These are phyloP conservation scores for Salicornia ramosissima DNA, from an alignment of 148 eudicot genomes.

Conservation along the genomic window DNA sequence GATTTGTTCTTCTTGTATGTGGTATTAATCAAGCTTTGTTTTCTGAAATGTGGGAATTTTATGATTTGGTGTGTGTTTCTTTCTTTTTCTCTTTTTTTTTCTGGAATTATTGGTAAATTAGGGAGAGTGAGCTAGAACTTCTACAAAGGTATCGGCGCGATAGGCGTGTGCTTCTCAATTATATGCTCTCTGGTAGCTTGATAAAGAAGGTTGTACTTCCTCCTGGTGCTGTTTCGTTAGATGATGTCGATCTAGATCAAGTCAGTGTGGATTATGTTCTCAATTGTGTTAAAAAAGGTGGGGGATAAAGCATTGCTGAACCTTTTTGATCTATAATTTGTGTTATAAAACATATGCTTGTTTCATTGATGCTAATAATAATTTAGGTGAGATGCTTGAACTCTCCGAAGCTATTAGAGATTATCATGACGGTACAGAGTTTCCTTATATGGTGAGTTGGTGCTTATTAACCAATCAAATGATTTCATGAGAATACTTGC, in stretches of 20 bases:
- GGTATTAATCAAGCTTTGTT: not conserved
- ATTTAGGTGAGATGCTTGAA: conserved; percentile 89
- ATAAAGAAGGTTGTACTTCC: conserved; percentile 95
- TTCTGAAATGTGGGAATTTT: not conserved
- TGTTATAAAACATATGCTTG: not conserved
- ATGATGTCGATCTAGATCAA: conserved; percentile 99
- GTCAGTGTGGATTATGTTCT: conserved; percentile 94
- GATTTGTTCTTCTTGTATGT: not conserved
- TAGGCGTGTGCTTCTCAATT: conserved; percentile 77
- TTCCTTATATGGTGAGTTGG: conserved; percentile 72
- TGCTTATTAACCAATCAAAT: not conserved
- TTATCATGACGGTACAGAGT: conserved; percentile 71
- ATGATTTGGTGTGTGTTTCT: too few relatives aligned
- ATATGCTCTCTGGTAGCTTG: conserved; percentile 82
- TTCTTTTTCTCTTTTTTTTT: not conserved
- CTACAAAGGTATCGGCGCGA: conserved; percentile 86
- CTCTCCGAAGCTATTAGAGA: conserved; percentile 97
- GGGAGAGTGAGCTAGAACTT: conserved; percentile 73
- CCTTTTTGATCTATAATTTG: not conserved
- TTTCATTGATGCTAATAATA: conserved; percentile 8
- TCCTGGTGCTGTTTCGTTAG: conserved; percentile 96
- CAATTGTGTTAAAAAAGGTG: conserved; percentile 81
- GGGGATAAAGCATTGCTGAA: not conserved
- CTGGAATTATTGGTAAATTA: conserved; percentile 17
- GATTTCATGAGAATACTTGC: not conserved